phyloP scores from a whole-genome alignment of 805 yeast genomes.

The Saccharomycopsis sp. region DNA sequence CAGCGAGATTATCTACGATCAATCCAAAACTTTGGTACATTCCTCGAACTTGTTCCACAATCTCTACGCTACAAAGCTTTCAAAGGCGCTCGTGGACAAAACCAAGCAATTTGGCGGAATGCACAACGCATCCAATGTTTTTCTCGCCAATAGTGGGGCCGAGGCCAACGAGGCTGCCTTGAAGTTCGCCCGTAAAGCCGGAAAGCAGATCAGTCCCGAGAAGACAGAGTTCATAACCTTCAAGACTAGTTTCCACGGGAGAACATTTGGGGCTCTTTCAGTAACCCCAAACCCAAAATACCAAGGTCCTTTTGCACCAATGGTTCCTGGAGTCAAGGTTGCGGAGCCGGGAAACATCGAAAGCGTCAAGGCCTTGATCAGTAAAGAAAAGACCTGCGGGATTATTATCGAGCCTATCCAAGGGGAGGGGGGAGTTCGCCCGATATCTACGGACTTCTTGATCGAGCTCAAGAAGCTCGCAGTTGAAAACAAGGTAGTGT shows the following conservation, averaged over 20 bases:
- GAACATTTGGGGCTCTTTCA: constrained; percentile 88
- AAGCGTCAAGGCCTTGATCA: constrained; percentile 44
- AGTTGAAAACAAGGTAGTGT: constrained; percentile 57
- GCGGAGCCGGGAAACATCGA: constrained; percentile 57
- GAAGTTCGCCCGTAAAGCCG: constrained; percentile 76
- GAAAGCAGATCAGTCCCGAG: constrained; percentile 44
- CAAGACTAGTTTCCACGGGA: constrained; percentile 87
- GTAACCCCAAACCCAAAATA: constrained; percentile 92
- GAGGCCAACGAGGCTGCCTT: constrained; percentile 79
- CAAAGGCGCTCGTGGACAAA: constrained; percentile 59
- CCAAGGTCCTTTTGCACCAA: constrained; percentile 83
- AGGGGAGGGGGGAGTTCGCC: constrained; percentile 94
- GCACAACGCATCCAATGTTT: constrained; percentile 69
- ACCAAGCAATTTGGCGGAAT: constrained; percentile 75
- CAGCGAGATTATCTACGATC: constrained; percentile 63
- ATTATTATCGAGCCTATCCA: constrained; percentile 96
- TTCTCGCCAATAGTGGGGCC: constrained; percentile 65
- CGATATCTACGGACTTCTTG: constrained; percentile 58
- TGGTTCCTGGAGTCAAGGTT: constrained; percentile 80
- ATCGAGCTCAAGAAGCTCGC: constrained; percentile 61
- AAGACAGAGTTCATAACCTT: constrained; percentile 83
- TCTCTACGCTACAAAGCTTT: constrained; percentile 73
- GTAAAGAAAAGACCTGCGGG: constrained; percentile 51
- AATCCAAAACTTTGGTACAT: constrained; percentile 68
- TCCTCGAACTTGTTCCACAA: constrained; percentile 83